phyloP scores from a whole-genome alignment of 164 flowering plant genomes.

The Akebia trifoliata region DNA sequence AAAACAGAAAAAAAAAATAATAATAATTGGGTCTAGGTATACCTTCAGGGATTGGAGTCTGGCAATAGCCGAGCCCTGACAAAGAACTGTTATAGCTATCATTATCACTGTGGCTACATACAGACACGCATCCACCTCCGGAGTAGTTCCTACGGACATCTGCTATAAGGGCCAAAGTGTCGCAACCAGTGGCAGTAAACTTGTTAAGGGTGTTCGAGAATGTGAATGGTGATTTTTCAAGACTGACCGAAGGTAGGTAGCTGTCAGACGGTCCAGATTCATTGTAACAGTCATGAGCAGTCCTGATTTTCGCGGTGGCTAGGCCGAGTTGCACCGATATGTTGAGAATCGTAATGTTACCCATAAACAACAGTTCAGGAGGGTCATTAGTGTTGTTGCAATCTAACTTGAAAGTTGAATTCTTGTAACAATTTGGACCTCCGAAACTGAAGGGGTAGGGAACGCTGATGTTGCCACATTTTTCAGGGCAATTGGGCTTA shows the following conservation, averaged over 20 bases:
- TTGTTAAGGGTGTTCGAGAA: too few relatives aligned
- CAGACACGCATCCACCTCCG: not conserved
- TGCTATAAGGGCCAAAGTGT: not conserved
- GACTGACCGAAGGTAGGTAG: too few relatives aligned
- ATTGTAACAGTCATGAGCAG: too few relatives aligned
- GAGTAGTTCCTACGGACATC: not conserved
- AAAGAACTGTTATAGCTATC: not conserved
- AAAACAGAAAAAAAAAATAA: too few relatives aligned
- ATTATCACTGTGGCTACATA: too few relatives aligned
- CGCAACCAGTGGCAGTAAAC: conserved; percentile 3
- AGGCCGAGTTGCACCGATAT: too few relatives aligned
- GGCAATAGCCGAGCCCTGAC: not conserved
- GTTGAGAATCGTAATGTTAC: not conserved
- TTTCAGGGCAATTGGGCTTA: too few relatives aligned
- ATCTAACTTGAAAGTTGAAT: too few relatives aligned
- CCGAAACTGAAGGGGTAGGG: conserved; percentile 8
- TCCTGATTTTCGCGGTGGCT: too few relatives aligned
- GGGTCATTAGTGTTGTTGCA: not conserved
- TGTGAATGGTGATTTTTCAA: not conserved
- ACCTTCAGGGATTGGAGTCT: conserved; percentile 5
- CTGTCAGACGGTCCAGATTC: too few relatives aligned
- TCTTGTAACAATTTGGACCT: too few relatives aligned
- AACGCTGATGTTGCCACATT: not conserved
- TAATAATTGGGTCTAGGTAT: too few relatives aligned
- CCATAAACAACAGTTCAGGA: not conserved